phyloP scores from a whole-genome alignment of 441 rosid genomes.

The Brassica hybrid region DNA sequence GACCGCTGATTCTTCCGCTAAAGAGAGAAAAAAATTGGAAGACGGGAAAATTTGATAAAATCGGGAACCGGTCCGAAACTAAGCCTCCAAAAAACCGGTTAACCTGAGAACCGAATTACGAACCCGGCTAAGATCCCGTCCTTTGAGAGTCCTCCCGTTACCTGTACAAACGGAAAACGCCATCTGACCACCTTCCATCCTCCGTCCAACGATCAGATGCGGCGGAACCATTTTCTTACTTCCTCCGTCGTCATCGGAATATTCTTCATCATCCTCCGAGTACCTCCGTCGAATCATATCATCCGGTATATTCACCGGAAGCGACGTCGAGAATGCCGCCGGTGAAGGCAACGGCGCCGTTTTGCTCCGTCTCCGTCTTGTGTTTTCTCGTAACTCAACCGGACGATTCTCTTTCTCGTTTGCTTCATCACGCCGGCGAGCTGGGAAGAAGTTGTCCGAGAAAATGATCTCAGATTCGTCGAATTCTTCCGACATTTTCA shows the following conservation, averaged over 20 bases:
- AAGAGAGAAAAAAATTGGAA: slow-evolving; percentile 14
- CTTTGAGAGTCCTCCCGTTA: slow-evolving; percentile 86
- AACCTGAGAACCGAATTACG: slow-evolving; percentile 80
- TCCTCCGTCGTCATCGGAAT: slow-evolving; percentile 48
- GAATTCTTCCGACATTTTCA: slow-evolving; percentile 69
- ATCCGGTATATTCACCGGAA: slow-evolving; percentile 62
- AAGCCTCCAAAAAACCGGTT: slow-evolving; percentile 89
- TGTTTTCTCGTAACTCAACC: slow-evolving; percentile 15
- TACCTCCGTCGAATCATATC: slow-evolving; percentile 36
- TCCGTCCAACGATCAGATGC: slow-evolving; percentile 63
- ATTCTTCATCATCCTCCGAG: slow-evolving; percentile 47
- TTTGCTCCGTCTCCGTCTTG: slow-evolving; percentile 18
- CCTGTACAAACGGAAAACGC: slow-evolving; percentile 84
- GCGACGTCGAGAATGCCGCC: slow-evolving; percentile 38
- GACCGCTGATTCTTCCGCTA: too few relatives aligned
- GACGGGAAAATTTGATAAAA: neutral
- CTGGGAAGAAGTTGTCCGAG: slow-evolving; percentile 43
- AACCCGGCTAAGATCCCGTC: slow-evolving; percentile 77
- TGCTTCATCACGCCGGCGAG: slow-evolving; percentile 10
- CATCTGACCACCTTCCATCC: slow-evolving; percentile 62
- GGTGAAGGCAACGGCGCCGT: slow-evolving; percentile 40
- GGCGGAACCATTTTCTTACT: slow-evolving; percentile 67
- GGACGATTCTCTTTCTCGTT: slow-evolving; percentile 36
- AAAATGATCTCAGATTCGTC: slow-evolving; percentile 82
- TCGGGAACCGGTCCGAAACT: slow-evolving; percentile 15